Percentiles rank a stretch among this genome's conserved stretches.
phyloP scores from a whole-genome alignment of 2,329 filamentous ascomycete species.

The Colletotrichum siamense region DNA sequence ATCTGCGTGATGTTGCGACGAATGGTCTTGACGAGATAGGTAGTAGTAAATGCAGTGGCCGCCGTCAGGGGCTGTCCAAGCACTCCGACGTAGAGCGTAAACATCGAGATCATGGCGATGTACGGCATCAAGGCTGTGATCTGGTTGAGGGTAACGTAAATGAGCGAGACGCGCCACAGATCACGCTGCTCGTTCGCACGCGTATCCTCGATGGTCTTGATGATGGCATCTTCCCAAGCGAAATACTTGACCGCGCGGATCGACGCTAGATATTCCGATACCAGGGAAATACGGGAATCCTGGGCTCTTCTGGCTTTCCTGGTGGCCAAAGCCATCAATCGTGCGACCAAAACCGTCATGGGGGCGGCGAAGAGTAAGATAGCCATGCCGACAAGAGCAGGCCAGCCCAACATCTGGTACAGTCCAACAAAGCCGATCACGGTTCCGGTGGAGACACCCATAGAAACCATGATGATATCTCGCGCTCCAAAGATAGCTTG shows the following conservation, averaged over 20 bases:
- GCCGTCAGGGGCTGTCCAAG: conserved; percentile 55
- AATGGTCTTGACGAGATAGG: conserved; percentile 58
- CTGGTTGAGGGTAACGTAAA: conserved; percentile 52
- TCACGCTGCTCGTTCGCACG: conserved; percentile 57
- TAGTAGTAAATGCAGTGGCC: conserved; percentile 63
- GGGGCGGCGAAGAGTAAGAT: conserved; percentile 53
- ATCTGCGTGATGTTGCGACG: conserved; percentile 57
- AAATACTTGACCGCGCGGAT: conserved; percentile 67
- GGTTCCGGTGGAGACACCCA: conserved; percentile 53
- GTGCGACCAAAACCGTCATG: conserved; percentile 55
- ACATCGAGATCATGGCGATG: conserved; percentile 58
- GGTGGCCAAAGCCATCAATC: conserved; percentile 52
- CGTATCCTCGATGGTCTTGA: conserved; percentile 54
- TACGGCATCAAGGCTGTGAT: conserved; percentile 58
- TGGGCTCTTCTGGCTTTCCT: conserved; percentile 60
- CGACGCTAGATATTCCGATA: conserved; percentile 63
- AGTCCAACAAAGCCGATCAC: conserved; percentile 54
- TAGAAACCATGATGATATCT: conserved; percentile 52
- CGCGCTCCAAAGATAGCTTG: conserved; percentile 58
- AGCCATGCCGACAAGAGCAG: conserved; percentile 56
- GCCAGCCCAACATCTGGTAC: conserved; percentile 62
- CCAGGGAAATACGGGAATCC: conserved; percentile 61
- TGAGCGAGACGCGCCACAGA: conserved; percentile 58
- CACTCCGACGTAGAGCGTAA: conserved; percentile 55
- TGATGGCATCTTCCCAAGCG: conserved; percentile 61